A percentile compares a stretch with the other conserved stretches of the same genome.
phyloP scores from a whole-genome alignment of 345 rosid genomes.

The Isatis tinctoria region DNA sequence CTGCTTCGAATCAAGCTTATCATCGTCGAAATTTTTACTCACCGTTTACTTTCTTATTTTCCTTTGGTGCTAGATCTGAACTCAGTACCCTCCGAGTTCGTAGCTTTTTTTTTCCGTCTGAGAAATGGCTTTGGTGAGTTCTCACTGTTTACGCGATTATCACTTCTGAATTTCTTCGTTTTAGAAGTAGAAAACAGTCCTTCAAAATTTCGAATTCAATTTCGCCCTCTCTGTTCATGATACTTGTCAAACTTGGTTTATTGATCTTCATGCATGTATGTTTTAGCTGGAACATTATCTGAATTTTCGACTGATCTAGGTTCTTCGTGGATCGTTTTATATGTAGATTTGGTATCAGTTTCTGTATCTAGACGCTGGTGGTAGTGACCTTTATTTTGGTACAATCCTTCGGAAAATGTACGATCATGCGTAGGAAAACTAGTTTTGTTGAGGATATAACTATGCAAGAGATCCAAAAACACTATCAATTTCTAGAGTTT shows the following conservation, averaged over 20 bases:
- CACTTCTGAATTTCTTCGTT: not conserved
- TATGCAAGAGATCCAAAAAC: not conserved
- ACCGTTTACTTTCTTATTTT: not conserved
- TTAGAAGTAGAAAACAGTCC: not conserved
- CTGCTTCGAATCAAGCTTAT: not conserved
- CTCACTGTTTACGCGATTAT: not conserved
- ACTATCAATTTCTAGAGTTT: not conserved
- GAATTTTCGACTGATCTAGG: not conserved
- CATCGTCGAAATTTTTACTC: not conserved
- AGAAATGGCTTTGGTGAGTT: conserved; percentile 75
- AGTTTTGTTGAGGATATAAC: not conserved
- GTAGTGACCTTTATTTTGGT: no score
- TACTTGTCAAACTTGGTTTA: not conserved
- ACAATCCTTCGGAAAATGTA: not conserved
- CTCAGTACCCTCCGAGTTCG: conserved; percentile 33
- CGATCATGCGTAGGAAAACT: not conserved
- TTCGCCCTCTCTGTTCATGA: not conserved
- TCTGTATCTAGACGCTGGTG: no score
- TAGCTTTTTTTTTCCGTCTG: conserved; percentile 19
- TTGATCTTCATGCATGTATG: not conserved
- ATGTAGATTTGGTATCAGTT: no score
- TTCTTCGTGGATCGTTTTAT: not conserved
- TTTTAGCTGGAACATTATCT: not conserved
- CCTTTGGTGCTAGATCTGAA: conserved; percentile 46
- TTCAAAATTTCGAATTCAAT: no score